Conservation (phyloP, 345 rosid genomes). For the Rubroshorea leprosula region DNA sequence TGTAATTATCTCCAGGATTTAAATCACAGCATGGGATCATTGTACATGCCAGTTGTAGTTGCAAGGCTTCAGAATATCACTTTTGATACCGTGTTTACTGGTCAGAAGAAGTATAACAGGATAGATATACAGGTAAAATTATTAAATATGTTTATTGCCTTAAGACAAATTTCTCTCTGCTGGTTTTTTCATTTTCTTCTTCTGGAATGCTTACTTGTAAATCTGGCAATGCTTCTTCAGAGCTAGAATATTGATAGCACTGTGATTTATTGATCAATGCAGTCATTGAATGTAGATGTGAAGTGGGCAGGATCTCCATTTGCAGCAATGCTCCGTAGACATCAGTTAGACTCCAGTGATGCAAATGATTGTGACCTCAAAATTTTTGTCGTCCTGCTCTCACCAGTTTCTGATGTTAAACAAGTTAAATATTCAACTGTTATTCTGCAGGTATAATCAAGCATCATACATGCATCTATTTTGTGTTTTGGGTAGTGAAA, state of each 20-base stretch:
- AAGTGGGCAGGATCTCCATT: conserved; percentile 86
- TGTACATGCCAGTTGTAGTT: conserved; percentile 48
- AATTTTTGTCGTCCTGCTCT: conserved; percentile 48
- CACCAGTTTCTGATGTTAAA: conserved; percentile 56
- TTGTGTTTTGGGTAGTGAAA: conserved; percentile 5
- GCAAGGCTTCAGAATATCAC: conserved; percentile 55
- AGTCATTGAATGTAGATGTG: conserved; percentile 67
- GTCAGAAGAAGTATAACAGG: conserved; percentile 64
- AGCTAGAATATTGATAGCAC: conserved; percentile 6
- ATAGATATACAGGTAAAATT: conserved; percentile 57
- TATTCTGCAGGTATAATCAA: conserved; percentile 65
- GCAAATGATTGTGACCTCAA: conserved; percentile 47
- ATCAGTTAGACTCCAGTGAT: conserved; percentile 42
- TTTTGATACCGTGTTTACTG: conserved; percentile 55
- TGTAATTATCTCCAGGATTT: conserved; percentile 45
- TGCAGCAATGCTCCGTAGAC: conserved; percentile 83
- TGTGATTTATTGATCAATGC: conserved; percentile 20
- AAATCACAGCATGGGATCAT: conserved; percentile 33
- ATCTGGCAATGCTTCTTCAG: conserved; percentile 1
- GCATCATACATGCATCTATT: conserved; percentile 9
- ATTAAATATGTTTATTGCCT: conserved; percentile 6
- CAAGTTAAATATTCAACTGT: conserved; percentile 75
- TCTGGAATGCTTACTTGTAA: conserved; percentile 6
- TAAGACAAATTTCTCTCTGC: not conserved
- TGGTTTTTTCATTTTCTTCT: conserved; percentile 4